Conservation (phyloP, 1,139 yeast genomes). For the Blastobotrys aristatus region DNA sequence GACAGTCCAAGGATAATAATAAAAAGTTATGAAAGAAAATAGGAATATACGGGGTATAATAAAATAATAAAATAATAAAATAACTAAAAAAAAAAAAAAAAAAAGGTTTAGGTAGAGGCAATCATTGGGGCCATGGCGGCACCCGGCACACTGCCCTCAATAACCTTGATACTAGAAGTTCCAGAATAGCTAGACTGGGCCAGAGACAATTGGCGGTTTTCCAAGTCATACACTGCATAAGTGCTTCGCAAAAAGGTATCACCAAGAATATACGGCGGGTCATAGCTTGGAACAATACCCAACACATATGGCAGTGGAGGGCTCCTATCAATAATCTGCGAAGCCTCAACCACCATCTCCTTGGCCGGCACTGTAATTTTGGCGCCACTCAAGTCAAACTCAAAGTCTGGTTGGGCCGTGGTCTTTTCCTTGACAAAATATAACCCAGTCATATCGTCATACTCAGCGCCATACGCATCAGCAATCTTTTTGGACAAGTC, state of each 20-base stretch:
- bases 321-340: constrained; percentile 23
- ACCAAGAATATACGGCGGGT: constrained; percentile 45
- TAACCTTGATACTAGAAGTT: constrained; percentile 20
- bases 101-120: background rate
- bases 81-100: background rate
- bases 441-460: constrained; percentile 20
- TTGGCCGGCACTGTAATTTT: constrained; percentile 25
- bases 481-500: constrained; percentile 24
- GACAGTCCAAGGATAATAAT: background rate
- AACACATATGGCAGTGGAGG: constrained; percentile 22
- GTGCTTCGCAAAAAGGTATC: constrained; percentile 72
- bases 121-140: constrained; percentile 11
- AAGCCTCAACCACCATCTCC: constrained; percentile 27
- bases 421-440: constrained; percentile 22
- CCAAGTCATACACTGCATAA: constrained; percentile 75
- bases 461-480: constrained; percentile 22
- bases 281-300: constrained; percentile 27
- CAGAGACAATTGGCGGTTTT: constrained; percentile 55
- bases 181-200: constrained; percentile 49
- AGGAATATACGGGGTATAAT: background rate
- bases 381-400: constrained; percentile 29
- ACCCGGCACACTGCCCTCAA: constrained; percentile 11
- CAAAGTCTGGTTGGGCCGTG: constrained; percentile 21
- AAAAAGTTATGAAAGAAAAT: background rate
- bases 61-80: background rate